These are phyloP conservation scores for Penicillium verhagenii DNA, from an alignment of 495 filamentous ascomycete genomes.

Conservation along the genomic window DNA sequence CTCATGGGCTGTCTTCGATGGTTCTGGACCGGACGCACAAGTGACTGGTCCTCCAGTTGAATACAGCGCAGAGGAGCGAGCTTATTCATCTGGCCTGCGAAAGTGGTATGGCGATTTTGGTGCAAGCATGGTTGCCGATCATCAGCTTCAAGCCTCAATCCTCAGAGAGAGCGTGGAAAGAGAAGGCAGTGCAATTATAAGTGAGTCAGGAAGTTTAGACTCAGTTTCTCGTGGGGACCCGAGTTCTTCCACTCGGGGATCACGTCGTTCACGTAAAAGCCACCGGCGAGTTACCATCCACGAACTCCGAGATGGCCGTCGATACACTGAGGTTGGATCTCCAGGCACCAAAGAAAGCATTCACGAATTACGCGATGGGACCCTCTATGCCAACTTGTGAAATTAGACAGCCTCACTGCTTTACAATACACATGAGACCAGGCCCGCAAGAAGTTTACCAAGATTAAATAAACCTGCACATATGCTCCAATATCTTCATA, in stretches of 20 bases:
- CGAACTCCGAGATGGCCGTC: constrained; percentile 44
- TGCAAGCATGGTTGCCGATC: constrained; percentile 37
- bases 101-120: constrained; percentile 39
- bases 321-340: constrained; percentile 43
- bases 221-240: constrained; percentile 21
- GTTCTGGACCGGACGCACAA: constrained; percentile 42
- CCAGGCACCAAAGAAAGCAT: constrained; percentile 37
- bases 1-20: constrained; percentile 65
- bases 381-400: constrained; percentile 42
- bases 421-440: not conserved
- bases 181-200: constrained; percentile 34
- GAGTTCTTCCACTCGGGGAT: constrained; percentile 27
- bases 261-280: constrained; percentile 30
- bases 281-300: constrained; percentile 42
- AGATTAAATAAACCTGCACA: not conserved
- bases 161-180: constrained; percentile 31
- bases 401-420: not conserved
- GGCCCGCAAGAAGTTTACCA: not conserved
- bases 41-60: constrained; percentile 65
- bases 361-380: constrained; percentile 47
- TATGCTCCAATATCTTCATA: not conserved
- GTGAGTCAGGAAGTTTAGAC: constrained; percentile 37
- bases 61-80: constrained; percentile 56
- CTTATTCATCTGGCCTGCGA: constrained; percentile 53
- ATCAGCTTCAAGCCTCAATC: constrained; percentile 39